Evolutionary conservation across 129 eudicot genomes (phyloP).

Genomic region (Deinandra increscens): DNA sequence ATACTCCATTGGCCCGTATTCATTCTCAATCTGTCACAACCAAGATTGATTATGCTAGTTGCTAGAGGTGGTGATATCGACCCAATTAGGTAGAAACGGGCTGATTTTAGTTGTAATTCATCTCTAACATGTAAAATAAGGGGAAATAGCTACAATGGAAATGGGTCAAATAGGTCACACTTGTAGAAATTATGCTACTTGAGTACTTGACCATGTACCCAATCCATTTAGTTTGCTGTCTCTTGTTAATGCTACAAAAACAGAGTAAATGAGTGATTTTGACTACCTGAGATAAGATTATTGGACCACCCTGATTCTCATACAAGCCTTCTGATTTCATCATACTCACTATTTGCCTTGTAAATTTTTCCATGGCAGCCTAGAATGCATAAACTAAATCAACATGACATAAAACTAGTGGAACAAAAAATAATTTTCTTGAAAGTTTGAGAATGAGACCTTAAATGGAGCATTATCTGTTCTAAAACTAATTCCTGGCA

Average conservation of each 20-base stretch:
- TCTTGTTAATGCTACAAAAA: background rate
- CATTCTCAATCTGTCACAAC: constrained; percentile 82
- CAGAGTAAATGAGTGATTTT: constrained; percentile 11
- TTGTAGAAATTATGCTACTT: background rate
- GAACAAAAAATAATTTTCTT: background rate
- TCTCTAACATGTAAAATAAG: background rate
- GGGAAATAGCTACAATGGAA: background rate
- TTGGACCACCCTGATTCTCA: constrained; percentile 95
- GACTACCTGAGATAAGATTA: constrained; percentile 89
- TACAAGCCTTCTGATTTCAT: constrained; percentile 86
- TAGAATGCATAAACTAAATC: constrained; percentile 22
- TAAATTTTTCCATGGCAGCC: constrained; percentile 95
- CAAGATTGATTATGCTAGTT: background rate
- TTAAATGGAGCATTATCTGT: constrained; percentile 95
- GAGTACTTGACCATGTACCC: background rate
- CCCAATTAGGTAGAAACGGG: background rate
- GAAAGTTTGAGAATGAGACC: constrained; percentile 41
- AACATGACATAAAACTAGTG: constrained; percentile 2
- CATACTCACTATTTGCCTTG: constrained; percentile 77
- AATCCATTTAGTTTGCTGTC: background rate
- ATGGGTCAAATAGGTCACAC: background rate
- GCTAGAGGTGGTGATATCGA: background rate
- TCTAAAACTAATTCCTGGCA: constrained; percentile 93
- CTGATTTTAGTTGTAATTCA: background rate
- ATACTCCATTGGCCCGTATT: constrained; percentile 95